These are phyloP conservation scores for Stagonosporopsis chrysanthemi DNA, from an alignment of 2,329 filamentous ascomycete species.

Conservation along the genomic window DNA sequence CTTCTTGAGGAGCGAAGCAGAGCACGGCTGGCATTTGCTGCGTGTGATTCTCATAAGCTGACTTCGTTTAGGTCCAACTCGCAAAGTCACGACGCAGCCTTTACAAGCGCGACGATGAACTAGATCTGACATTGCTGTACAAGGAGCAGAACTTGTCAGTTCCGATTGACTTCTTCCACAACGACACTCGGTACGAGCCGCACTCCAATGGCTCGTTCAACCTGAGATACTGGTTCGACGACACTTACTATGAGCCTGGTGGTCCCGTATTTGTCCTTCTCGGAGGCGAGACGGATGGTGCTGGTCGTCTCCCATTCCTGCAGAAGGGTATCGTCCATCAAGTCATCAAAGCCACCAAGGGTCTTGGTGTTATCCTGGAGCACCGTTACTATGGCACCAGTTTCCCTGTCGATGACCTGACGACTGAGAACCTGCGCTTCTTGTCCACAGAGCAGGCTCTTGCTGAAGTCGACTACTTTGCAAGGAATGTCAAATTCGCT, in stretches of 20 bases:
- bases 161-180: constrained; percentile 82
- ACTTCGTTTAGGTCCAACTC: constrained; percentile 23
- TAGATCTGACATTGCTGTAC: constrained; percentile 52
- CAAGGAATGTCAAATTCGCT: constrained; percentile 72
- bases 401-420: constrained; percentile 71
- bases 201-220: constrained; percentile 73
- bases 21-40: background rate
- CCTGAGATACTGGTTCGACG: constrained; percentile 85
- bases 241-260: constrained; percentile 74
- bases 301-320: constrained; percentile 71
- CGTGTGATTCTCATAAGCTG: background rate
- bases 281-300: constrained; percentile 72
- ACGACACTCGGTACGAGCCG: constrained; percentile 78
- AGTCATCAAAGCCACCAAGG: constrained; percentile 70
- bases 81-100: constrained; percentile 29
- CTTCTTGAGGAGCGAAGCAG: too few relatives aligned
- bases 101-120: constrained; percentile 37
- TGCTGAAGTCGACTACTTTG: constrained; percentile 84
- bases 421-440: constrained; percentile 76
- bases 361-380: constrained; percentile 81
- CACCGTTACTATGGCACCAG: constrained; percentile 87
- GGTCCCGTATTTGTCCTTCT: constrained; percentile 83
- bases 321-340: constrained; percentile 80
- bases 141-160: constrained; percentile 61
- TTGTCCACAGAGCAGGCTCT: constrained; percentile 83